phyloP scores from a whole-genome alignment of 2,329 filamentous ascomycete genomes.

The Fusarium devonianum region DNA sequence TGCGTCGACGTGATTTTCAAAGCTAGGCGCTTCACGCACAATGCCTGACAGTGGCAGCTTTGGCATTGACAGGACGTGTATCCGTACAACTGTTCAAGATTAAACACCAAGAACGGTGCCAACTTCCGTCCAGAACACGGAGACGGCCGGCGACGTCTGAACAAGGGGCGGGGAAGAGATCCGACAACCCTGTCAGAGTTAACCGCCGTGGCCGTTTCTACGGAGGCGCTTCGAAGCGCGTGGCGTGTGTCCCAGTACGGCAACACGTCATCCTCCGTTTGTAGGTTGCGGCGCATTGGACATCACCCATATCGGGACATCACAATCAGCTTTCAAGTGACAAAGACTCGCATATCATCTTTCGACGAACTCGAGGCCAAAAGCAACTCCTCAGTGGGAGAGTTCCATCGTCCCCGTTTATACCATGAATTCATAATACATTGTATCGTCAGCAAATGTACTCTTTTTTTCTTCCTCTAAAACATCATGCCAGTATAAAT shows the following conservation, averaged over 20 bases:
- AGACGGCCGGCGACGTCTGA: slow-evolving; percentile 20
- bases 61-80: too few species aligned
- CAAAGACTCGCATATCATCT: background rate
- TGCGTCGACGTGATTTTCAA: too few species aligned
- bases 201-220: slow-evolving; percentile 18
- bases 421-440: slow-evolving; percentile 21
- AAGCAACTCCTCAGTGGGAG: background rate
- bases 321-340: too few species aligned
- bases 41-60: too few species aligned
- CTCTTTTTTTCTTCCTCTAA: slow-evolving; percentile 34
- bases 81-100: too few species aligned
- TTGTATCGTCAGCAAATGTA: slow-evolving; percentile 15
- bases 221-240: background rate
- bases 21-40: too few species aligned
- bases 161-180: slow-evolving; percentile 28
- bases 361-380: background rate
- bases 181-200: slow-evolving; percentile 12
- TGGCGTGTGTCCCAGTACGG: too few species aligned
- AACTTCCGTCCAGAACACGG: slow-evolving; percentile 32
- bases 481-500: slow-evolving; percentile 4
- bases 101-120: slow-evolving; percentile 27
- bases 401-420: slow-evolving; percentile 1
- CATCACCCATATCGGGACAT: too few species aligned
- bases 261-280: background rate
- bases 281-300: too few species aligned